Base-by-base conservation (phyloP, 75 land plant species). In the Larix kaempferi region DNA sequence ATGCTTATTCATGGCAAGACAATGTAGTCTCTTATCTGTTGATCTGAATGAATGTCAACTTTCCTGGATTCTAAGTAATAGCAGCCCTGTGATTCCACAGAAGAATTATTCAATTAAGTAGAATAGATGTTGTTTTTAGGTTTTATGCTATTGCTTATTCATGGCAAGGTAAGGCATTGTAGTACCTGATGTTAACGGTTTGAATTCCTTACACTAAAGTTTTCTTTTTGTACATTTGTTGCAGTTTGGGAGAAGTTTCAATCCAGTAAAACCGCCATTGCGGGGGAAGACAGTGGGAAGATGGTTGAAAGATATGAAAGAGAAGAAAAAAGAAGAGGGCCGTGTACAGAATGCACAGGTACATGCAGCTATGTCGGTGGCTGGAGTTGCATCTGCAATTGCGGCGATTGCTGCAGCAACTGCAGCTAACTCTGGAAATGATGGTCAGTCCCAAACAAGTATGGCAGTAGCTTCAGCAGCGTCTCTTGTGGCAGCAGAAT, bases 381-480 rank as follows among this genome's bases (percentile, higher is more conserved):
- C 97, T 7, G 97, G 97, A 14, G 88, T 95, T 11, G 99, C 91
- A 14, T 83, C 93, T 65, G 82, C 83, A 16, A 88, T 87, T 3
- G 92, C 94, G 25, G 85, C 86, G 23, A 88, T 85, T 21, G 86
- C 91, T 59, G 89, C 81, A 10, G 76, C 82, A 16, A 76, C 67
- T 13, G 78, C 82, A 12, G 81, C 85, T 10, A 72, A 77, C 57
- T 33, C 83, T 23, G 37, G 35, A 17, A 80, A 82, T 2, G 80
- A 85, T 14, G 62, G 74, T 17, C 56, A 73, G 10, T 69, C 84
- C 5, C 89, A 85, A 75, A 88, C 90, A 83, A 69, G 78, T 69
- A 57, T 77, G 76, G 97, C 97, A 6, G 59, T 96, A 75, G 94
- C 97, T 1, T 94, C 96, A 0, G 99, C 99, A 0, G 91, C 99